These are phyloP conservation scores for Tolypocladium cylindrosporum DNA, from an alignment of 2,329 filamentous ascomycete genomes.

Conservation along the genomic window DNA sequence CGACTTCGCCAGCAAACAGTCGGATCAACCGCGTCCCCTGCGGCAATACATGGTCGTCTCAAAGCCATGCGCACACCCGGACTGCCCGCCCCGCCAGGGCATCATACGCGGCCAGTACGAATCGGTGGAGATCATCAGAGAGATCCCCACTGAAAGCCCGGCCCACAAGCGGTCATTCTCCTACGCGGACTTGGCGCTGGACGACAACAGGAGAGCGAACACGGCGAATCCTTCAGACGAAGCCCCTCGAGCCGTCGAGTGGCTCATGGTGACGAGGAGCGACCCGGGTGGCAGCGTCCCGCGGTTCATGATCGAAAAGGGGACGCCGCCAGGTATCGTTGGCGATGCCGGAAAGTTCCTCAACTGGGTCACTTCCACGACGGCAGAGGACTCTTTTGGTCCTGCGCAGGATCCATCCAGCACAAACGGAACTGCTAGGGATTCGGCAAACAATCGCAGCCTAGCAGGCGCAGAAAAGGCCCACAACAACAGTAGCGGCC, in stretches of 20 bases:
- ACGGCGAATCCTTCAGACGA: constrained; percentile 5
- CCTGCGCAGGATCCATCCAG: neutral
- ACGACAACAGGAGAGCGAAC: constrained; percentile 15
- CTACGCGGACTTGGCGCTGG: constrained; percentile 17
- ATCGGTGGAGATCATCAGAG: constrained; percentile 82
- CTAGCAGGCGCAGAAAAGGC: constrained; percentile 16
- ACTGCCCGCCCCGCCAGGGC: constrained; percentile 58
- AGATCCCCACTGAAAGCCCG: constrained; percentile 52
- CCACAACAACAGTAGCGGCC: constrained; percentile 14
- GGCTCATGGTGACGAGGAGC: constrained; percentile 86
- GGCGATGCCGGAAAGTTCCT: constrained; percentile 73
- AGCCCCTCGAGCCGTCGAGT: constrained; percentile 48
- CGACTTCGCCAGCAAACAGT: constrained; percentile 33
- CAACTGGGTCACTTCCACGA: constrained; percentile 52
- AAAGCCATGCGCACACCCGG: constrained; percentile 69
- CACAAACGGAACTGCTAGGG: constrained; percentile 1
- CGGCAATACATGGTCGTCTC: constrained; percentile 82
- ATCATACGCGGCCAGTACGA: constrained; percentile 83
- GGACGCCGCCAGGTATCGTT: constrained; percentile 72
- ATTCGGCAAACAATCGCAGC: neutral
- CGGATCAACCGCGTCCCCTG: constrained; percentile 24
- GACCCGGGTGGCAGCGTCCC: constrained; percentile 85
- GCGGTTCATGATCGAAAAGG: constrained; percentile 82
- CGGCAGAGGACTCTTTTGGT: constrained; percentile 2
- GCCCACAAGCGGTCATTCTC: constrained; percentile 21